These are phyloP conservation scores for Sclerotinia trifoliorum DNA, from an alignment of 2,329 filamentous ascomycete species.

Conservation along the genomic window DNA sequence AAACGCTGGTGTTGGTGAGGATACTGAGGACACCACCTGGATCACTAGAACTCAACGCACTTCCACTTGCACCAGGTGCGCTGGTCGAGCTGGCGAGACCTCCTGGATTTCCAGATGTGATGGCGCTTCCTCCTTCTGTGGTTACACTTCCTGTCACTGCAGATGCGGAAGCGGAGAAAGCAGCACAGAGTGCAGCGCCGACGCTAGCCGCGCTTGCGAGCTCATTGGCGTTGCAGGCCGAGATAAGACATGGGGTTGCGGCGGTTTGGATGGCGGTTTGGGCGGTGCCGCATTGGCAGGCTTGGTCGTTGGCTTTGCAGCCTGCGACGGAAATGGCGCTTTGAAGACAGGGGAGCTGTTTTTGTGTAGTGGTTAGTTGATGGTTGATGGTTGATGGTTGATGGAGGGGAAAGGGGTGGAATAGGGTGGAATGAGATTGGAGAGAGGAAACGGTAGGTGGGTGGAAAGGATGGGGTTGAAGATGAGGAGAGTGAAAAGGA, in stretches of 20 bases:
- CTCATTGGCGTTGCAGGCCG: conserved; percentile 39
- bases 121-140: background rate
- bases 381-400: background rate
- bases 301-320: conserved; percentile 42
- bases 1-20: background rate
- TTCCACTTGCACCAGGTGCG: background rate
- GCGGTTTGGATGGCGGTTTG: conserved; percentile 39
- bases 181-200: conserved; percentile 39
- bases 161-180: conserved; percentile 33
- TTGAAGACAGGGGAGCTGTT: conserved; percentile 39
- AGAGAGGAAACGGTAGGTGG: too few species aligned
- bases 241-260: conserved; percentile 38
- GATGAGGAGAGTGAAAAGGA: background rate
- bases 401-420: background rate
- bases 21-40: background rate
- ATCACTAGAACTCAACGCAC: background rate
- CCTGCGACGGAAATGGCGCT: conserved; percentile 42
- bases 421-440: too few species aligned
- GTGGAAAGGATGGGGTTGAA: background rate
- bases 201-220: conserved; percentile 41
- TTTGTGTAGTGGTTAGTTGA: background rate
- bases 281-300: conserved; percentile 43
- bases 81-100: background rate
- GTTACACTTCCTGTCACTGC: background rate
- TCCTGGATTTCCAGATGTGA: background rate